A percentile compares a stretch with the other conserved stretches of the same genome.
phyloP scores from a whole-genome alignment of 331 rosid species.

The Spiraea crenata region DNA sequence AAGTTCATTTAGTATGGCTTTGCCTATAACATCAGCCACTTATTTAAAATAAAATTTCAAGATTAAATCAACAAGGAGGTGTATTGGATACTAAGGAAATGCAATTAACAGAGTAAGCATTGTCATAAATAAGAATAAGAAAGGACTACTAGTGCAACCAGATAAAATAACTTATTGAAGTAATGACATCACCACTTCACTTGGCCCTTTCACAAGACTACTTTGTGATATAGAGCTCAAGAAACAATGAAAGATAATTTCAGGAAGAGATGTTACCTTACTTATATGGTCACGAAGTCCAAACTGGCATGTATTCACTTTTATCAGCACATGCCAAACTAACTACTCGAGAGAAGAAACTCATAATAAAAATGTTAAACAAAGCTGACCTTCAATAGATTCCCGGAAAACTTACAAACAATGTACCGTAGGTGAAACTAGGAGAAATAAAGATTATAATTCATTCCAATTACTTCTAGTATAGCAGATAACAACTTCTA shows the following conservation, averaged over 20 bases:
- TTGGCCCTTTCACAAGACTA: not conserved
- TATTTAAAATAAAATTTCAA: constrained; percentile 15
- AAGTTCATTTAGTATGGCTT: constrained; percentile 46
- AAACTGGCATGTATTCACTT: constrained; percentile 61
- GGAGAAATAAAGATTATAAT: not conserved
- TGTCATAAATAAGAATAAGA: not conserved
- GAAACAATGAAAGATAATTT: not conserved
- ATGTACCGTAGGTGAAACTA: not conserved
- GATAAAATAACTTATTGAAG: not conserved
- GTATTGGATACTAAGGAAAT: not conserved
- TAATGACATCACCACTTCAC: not conserved
- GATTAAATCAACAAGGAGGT: not conserved
- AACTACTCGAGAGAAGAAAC: no score
- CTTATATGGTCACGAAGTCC: constrained; percentile 58
- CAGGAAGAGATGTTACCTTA: constrained; percentile 39
- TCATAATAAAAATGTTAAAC: no score
- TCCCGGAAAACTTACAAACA: not conserved
- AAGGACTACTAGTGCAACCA: not conserved
- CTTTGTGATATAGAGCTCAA: not conserved
- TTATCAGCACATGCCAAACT: constrained; percentile 34
- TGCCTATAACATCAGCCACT: constrained; percentile 38
- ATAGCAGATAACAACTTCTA: not conserved
- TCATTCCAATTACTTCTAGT: not conserved
- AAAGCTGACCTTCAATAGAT: not conserved
- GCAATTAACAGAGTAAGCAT: not conserved